Evolutionary conservation across 148 eudicot species (phyloP).

Genomic region (Heliamphora exappendiculata): DNA sequence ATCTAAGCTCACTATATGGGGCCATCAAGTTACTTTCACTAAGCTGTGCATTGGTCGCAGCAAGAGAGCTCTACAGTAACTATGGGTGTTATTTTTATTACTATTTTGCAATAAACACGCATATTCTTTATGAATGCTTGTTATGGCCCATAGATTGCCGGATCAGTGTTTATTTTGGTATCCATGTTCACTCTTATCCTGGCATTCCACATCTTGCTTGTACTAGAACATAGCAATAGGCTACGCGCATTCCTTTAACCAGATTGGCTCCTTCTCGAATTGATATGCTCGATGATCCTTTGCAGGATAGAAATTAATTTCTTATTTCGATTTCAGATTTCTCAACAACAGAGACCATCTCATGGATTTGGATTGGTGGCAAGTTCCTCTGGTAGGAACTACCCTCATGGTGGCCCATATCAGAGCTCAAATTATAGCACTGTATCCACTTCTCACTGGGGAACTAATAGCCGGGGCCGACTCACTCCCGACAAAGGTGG

Average conservation of each 20-base stretch:
- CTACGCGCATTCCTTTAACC: constrained; percentile 4
- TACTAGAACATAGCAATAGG: not conserved
- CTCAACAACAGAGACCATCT: constrained; percentile 61
- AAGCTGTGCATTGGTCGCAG: not conserved
- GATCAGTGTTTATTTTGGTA: not conserved
- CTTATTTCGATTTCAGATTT: constrained; percentile 33
- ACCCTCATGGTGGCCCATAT: constrained; percentile 45
- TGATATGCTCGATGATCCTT: not conserved
- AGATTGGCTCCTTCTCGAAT: constrained; percentile 15
- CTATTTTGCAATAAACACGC: not conserved
- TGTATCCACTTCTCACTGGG: constrained; percentile 45
- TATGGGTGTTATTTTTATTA: not conserved
- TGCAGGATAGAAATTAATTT: not conserved
- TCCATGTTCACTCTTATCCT: not conserved
- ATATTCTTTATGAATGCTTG: not conserved
- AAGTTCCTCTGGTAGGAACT: constrained; percentile 42
- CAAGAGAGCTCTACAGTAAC: not conserved
- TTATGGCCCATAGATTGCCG: not conserved
- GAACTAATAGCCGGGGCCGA: constrained; percentile 39
- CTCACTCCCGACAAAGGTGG: constrained; percentile 55
- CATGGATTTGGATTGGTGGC: constrained; percentile 61
- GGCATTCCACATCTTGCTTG: not conserved
- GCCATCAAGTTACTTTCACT: not conserved
- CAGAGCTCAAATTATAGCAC: constrained; percentile 41
- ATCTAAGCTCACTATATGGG: constrained; percentile 3